phyloP scores from a whole-genome alignment of 192 early-diverging fungal genomes.

The Backusella sp. region DNA sequence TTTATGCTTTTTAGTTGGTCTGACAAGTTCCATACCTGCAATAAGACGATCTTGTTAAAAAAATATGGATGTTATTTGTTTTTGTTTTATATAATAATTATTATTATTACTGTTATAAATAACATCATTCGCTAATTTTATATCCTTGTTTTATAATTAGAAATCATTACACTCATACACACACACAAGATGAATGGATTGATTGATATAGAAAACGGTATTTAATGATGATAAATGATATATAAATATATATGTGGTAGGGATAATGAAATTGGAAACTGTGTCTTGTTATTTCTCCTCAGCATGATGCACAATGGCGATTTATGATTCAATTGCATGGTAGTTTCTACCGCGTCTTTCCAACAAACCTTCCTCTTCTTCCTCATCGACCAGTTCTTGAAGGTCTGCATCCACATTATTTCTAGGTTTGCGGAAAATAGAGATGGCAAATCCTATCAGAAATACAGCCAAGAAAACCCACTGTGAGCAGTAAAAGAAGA shows the following conservation, averaged over 20 bases:
- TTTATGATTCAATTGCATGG: not conserved
- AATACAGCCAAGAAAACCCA: conserved; percentile 52
- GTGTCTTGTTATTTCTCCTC: not conserved
- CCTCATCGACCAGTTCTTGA: conserved; percentile 14
- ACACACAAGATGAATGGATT: not conserved
- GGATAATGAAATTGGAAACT: not conserved
- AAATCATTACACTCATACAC: not conserved
- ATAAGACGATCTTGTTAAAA: not conserved
- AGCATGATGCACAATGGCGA: not conserved
- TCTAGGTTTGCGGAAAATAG: conserved; percentile 1
- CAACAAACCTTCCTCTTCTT: not conserved
- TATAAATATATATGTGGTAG: not conserved
- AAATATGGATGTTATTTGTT: not conserved
- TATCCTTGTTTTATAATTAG: not conserved
- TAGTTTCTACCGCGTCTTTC: conserved; percentile 1
- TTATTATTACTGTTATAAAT: not conserved
- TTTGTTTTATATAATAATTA: not conserved
- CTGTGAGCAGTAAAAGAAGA: conserved; percentile 52
- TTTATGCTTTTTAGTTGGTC: not conserved
- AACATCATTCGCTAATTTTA: not conserved
- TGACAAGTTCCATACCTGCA: conserved; percentile 6
- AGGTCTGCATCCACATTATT: conserved; percentile 17
- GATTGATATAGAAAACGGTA: not conserved
- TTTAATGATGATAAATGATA: not conserved
- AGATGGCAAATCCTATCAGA: conserved; percentile 35